These are phyloP conservation scores for Talaromyces albobiverticillius DNA, from an alignment of 2,329 filamentous ascomycete genomes.

Conservation along the genomic window DNA sequence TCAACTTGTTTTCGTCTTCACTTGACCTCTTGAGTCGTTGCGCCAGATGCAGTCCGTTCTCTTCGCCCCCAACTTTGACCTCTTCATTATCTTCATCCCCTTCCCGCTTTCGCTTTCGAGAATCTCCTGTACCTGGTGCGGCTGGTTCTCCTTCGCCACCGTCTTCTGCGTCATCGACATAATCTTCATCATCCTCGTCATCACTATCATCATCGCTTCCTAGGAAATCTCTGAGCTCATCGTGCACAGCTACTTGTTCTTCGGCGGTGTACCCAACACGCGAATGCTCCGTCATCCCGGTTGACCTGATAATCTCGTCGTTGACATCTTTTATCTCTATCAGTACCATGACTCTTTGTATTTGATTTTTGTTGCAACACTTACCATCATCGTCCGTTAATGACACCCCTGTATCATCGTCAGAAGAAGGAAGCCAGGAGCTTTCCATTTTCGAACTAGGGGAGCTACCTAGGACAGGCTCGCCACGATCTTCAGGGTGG, in stretches of 20 bases:
- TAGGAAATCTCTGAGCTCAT: slow-evolving; percentile 74
- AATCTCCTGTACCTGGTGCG: neutral
- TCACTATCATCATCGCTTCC: slow-evolving; percentile 48
- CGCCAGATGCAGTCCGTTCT: slow-evolving; percentile 39
- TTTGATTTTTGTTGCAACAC: neutral
- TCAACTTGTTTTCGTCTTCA: slow-evolving; percentile 24
- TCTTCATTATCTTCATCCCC: slow-evolving; percentile 21
- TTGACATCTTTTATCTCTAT: slow-evolving; percentile 34
- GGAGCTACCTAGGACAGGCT: slow-evolving; percentile 32
- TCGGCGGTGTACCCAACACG: slow-evolving; percentile 58
- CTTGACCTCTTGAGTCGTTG: slow-evolving; percentile 39
- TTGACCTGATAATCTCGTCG: slow-evolving; percentile 51
- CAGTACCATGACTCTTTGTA: slow-evolving; percentile 22
- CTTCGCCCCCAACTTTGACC: slow-evolving; percentile 20
- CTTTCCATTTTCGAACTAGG: slow-evolving; percentile 44
- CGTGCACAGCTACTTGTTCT: slow-evolving; percentile 63
- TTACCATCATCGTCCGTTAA: slow-evolving; percentile 44
- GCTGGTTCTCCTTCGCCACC: neutral
- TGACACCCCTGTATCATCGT: slow-evolving; percentile 48
- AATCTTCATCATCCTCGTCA: slow-evolving; percentile 46
- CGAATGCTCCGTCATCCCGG: slow-evolving; percentile 49
- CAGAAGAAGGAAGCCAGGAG: slow-evolving; percentile 44
- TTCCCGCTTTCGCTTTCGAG: slow-evolving; percentile 34
- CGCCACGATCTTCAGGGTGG: slow-evolving; percentile 63
- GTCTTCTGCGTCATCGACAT: slow-evolving; percentile 4